Evolutionary conservation across 768 basidiomycete genomes (phyloP).

Genomic region (Tulasnella calospora): DNA sequence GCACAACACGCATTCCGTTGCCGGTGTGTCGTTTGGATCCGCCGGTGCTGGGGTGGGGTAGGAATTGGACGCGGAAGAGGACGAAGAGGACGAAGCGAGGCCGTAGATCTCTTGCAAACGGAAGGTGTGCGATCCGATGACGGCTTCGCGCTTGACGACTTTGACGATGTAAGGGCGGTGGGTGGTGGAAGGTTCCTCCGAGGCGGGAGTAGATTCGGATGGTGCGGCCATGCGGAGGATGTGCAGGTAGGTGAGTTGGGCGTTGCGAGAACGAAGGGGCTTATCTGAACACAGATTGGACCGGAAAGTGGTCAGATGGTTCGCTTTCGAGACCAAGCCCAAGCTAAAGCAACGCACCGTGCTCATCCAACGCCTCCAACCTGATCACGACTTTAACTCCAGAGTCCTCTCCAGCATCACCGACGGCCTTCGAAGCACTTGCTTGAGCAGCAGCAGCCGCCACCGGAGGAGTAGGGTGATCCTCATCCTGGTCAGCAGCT

Average conservation of each 20-base stretch:
- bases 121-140: conserved; percentile 92
- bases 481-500: conserved; percentile 31
- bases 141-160: conserved; percentile 88
- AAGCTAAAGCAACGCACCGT: conserved; percentile 45
- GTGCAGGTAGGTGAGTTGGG: conserved; percentile 85
- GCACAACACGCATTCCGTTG: conserved; percentile 80
- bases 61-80: conserved; percentile 32
- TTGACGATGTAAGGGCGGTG: conserved; percentile 80
- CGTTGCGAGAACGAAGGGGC: conserved; percentile 60
- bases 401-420: conserved; percentile 48
- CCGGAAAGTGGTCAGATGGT: neutral
- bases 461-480: neutral
- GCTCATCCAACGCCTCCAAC: conserved; percentile 74
- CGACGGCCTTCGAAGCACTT: conserved; percentile 38
- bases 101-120: conserved; percentile 94
- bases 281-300: conserved; percentile 32
- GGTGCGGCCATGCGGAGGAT: conserved; percentile 61
- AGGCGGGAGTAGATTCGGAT: conserved; percentile 30
- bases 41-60: conserved; percentile 33
- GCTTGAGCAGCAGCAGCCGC: conserved; percentile 31
- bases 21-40: conserved; percentile 48
- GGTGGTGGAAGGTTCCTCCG: conserved; percentile 47
- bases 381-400: conserved; percentile 76
- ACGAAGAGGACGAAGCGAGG: conserved; percentile 62
- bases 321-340: conserved; percentile 28